A percentile compares a stretch with the other conserved stretches of the same genome.
phyloP scores from a whole-genome alignment of 441 rosid genomes.

The Corymbia citriodora region DNA sequence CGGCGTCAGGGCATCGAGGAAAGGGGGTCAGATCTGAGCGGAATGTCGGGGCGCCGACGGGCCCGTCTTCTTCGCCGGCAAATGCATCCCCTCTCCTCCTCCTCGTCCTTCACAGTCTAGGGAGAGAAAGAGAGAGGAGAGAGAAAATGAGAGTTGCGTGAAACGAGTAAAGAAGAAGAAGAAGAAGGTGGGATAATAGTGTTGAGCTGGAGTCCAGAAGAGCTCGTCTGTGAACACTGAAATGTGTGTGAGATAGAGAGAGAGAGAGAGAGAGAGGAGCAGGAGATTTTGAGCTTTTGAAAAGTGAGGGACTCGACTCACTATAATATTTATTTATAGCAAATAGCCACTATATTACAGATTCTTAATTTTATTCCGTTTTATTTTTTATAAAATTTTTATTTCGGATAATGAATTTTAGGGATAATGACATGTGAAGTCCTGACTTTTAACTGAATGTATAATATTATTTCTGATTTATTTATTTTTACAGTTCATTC shows the following conservation, averaged over 20 bases:
- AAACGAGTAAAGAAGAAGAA: background rate
- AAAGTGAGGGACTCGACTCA: background rate
- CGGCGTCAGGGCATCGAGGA: background rate
- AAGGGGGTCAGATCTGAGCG: background rate
- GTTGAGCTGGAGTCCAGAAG: background rate
- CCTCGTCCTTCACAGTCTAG: background rate
- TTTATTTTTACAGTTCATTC: too few species aligned
- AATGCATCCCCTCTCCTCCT: background rate
- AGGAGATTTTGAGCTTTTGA: background rate
- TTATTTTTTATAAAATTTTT: background rate
- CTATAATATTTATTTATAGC: background rate
- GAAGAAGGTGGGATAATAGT: background rate
- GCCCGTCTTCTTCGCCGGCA: background rate
- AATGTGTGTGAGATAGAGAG: background rate
- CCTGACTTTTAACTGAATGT: too few species aligned
- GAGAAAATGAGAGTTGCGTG: background rate
- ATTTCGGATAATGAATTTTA: background rate
- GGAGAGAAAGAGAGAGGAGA: background rate
- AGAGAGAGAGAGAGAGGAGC: background rate
- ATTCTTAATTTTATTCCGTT: background rate
- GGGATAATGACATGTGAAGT: fast-evolving
- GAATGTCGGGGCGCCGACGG: background rate
- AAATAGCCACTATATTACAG: background rate
- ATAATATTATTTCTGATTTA: too few species aligned
- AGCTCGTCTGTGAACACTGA: background rate